These are phyloP conservation scores for Lachnum nothofagi DNA, from an alignment of 2,329 filamentous ascomycete species.

Conservation along the genomic window DNA sequence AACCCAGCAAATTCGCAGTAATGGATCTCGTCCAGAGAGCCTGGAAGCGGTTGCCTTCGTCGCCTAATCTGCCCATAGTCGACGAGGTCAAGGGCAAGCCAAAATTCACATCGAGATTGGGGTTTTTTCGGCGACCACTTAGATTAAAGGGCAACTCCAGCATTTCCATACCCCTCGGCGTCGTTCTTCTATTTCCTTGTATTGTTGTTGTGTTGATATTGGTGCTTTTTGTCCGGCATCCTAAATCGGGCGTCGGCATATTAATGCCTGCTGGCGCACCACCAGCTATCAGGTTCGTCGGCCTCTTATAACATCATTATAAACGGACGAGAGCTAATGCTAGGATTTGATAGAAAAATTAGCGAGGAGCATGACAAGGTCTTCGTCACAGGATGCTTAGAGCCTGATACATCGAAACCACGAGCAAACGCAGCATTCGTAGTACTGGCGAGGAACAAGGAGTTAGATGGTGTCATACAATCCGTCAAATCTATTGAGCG, in stretches of 20 bases:
- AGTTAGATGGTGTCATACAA: conserved; percentile 90
- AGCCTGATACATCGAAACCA: conserved; percentile 70
- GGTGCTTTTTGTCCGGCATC: conserved; percentile 82
- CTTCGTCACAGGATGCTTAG: conserved; percentile 83
- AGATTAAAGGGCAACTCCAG: conserved; percentile 86
- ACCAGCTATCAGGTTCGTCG: conserved; percentile 75
- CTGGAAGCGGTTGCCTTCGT: conserved; percentile 45
- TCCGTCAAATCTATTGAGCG: conserved; percentile 97
- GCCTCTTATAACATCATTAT: neutral
- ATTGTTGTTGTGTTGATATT: conserved; percentile 89
- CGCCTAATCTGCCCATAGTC: conserved; percentile 39
- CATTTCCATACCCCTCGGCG: conserved; percentile 84
- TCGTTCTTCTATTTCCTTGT: conserved; percentile 87
- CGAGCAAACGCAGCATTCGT: conserved; percentile 94
- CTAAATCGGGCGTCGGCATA: conserved; percentile 73
- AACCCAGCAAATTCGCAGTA: conserved; percentile 15
- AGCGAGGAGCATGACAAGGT: conserved; percentile 97
- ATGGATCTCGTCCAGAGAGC: conserved; percentile 52
- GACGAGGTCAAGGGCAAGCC: conserved; percentile 40
- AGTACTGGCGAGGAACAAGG: conserved; percentile 91
- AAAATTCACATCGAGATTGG: conserved; percentile 47
- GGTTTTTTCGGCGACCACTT: conserved; percentile 81
- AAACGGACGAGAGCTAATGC: conserved; percentile 14
- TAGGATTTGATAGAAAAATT: conserved; percentile 64
- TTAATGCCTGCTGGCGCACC: conserved; percentile 84